Evolutionary conservation across 208 protist genomes (phyloP).

Genomic region (Naegleria gruberi): DNA sequence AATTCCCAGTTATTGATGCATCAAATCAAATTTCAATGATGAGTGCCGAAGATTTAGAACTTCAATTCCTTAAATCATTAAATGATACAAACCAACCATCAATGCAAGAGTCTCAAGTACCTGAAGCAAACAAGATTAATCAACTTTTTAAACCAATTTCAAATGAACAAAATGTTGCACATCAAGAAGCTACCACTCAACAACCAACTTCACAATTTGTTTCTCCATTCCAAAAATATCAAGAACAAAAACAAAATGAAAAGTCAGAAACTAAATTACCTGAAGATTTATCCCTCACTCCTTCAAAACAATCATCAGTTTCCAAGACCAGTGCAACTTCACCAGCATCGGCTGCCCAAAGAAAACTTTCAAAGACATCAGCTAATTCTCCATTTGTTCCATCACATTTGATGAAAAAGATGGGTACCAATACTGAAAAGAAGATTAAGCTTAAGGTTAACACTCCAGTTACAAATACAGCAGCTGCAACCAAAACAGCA

Average conservation of each 20-base stretch:
- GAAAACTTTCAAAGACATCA: not conserved
- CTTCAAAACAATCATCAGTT: not conserved
- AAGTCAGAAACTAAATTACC: not conserved
- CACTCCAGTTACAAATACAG: not conserved
- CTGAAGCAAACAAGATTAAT: not conserved
- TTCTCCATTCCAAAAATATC: not conserved
- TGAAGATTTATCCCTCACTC: not conserved
- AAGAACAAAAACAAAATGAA: not conserved
- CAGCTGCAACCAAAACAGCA: not conserved
- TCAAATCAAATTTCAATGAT: not conserved
- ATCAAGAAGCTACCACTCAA: not conserved
- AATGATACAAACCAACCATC: not conserved
- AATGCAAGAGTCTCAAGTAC: not conserved
- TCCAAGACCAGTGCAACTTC: not conserved
- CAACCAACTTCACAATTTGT: not conserved
- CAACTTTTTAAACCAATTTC: not conserved
- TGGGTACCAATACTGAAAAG: slow-evolving; percentile 1
- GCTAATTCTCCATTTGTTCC: slow-evolving; percentile 1
- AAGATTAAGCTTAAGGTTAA: not conserved
- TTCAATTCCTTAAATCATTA: not conserved
- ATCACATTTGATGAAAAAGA: not conserved
- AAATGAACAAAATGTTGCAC: not conserved
- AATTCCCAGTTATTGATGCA: not conserved
- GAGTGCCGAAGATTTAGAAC: not conserved
- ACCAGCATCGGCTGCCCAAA: not conserved